Evolutionary conservation across 768 basidiomycete genomes (phyloP).

Genomic region (Pulveroboletus frians): DNA sequence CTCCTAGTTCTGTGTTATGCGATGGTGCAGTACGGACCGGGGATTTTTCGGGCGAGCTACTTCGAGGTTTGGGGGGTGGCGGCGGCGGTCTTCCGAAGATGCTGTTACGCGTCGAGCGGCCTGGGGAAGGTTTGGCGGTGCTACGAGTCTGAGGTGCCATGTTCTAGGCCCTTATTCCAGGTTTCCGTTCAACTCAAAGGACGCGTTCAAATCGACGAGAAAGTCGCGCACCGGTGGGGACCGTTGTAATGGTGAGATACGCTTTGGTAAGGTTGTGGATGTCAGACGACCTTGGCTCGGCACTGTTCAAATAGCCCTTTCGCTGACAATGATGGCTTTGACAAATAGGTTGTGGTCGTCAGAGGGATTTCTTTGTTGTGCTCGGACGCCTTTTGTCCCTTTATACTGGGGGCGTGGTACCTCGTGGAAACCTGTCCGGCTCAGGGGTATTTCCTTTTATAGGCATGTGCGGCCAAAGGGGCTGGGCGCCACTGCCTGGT

Average conservation of each 20-base stretch:
- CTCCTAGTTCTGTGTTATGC: neutral
- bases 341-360: neutral
- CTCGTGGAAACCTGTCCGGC: constrained; percentile 11
- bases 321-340: constrained; percentile 15
- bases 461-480: constrained; percentile 9
- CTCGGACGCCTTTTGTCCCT: constrained; percentile 17
- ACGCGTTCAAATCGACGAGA: neutral
- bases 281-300: neutral
- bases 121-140: constrained; percentile 11
- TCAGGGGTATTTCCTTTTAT: constrained; percentile 25
- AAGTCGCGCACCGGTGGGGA: neutral
- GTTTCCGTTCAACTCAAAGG: neutral
- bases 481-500: no score
- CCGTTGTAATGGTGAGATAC: neutral
- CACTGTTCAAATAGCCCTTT: constrained; percentile 22
- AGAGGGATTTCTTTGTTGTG: constrained; percentile 12
- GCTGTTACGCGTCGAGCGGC: constrained; percentile 22
- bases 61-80: constrained; percentile 7
- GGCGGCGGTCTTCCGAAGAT: constrained; percentile 13
- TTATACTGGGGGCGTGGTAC: constrained; percentile 12
- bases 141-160: constrained; percentile 29
- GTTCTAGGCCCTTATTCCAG: neutral
- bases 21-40: neutral
- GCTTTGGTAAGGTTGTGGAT: neutral
- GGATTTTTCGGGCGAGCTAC: neutral